Evolutionary conservation across 1,284 basidiomycete species (phyloP), one percentile per base, ranked within the genome.

Genomic region (Xerocomus nothofagi): DNA sequence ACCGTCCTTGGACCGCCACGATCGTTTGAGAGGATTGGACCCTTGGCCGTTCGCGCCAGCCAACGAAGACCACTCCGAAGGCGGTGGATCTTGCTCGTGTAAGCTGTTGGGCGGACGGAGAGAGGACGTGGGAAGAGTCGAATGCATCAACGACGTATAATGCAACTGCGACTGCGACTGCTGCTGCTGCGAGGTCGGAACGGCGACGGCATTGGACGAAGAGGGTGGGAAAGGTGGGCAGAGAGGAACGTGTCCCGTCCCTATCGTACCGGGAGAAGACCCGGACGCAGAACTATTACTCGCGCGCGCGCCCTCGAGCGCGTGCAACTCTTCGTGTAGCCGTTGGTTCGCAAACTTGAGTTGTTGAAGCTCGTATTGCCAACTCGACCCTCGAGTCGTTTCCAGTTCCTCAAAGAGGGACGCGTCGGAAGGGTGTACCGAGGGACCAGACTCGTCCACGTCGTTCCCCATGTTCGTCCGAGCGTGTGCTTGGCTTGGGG

Each of bases 351-450:
- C 76, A 60, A 84, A 83, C 64, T 84, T 79, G 58, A 94, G 75
- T 70, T 93, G 89, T 70, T 93, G 88, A 31, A 96, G 74, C 71
- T 94, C 92, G 62, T 93, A 95, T 70, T 94, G 92, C 93, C 93
- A 96, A 56, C 87, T 91, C 32, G 86, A 85, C 18, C 77, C 82
- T 11, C 85, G 72, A 8, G 71, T 67, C 0, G 78, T 76, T 39
- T 87, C 83, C 18, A 93, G 76, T 66, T 91, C 89, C 39, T 81
- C 82, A 57, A 92, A 93, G 9, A 93, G 68, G 56, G 88, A 82
- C 26, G 62, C 69, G 1, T 33, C 15, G 31, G 63, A 64, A 11
- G 72, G 56, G 39, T 76, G 70, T 21, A 56, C 53, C 40, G 63
- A 39, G 38, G 51, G 4, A 23, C 14, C 29, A 8, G 29, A 17